These are phyloP conservation scores for Leptographium radiaticola DNA, from an alignment of 2,329 filamentous ascomycete species.

Conservation along the genomic window DNA sequence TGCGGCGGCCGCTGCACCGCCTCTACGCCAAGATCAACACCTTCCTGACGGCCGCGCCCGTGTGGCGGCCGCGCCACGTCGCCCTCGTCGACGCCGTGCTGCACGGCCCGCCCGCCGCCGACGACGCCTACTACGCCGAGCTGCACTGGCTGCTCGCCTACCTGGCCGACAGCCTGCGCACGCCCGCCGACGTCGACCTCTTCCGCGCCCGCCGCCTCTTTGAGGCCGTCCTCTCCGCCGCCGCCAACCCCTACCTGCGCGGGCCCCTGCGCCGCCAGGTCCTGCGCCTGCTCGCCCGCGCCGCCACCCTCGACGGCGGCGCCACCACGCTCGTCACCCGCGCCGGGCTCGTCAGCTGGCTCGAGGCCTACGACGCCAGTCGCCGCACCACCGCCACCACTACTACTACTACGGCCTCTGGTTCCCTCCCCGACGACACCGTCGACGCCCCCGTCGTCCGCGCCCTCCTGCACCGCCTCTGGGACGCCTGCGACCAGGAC, in stretches of 20 bases:
- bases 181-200: constrained; percentile 43
- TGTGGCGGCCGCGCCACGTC: constrained; percentile 62
- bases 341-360: constrained; percentile 62
- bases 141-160: constrained; percentile 62
- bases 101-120: constrained; percentile 53
- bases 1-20: constrained; percentile 64
- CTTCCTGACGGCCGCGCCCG: constrained; percentile 65
- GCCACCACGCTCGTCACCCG: constrained; percentile 72
- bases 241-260: constrained; percentile 51
- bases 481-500: constrained; percentile 53
- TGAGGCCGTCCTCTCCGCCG: constrained; percentile 60
- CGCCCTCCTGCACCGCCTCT: constrained; percentile 43
- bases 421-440: no score
- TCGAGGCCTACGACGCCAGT: constrained; percentile 34
- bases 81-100: constrained; percentile 54
- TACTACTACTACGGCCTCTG: no score
- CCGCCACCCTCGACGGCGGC: constrained; percentile 54
- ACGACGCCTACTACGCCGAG: constrained; percentile 61
- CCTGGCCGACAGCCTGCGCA: constrained; percentile 54
- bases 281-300: constrained; percentile 50
- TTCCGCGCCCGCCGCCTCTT: constrained; percentile 54
- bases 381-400: background rate
- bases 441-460: constrained; percentile 37
- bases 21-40: constrained; percentile 79
- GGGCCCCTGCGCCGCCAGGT: constrained; percentile 46